Conservation (phyloP, 805 yeast genomes). For the Metschnikowia lachancei region DNA sequence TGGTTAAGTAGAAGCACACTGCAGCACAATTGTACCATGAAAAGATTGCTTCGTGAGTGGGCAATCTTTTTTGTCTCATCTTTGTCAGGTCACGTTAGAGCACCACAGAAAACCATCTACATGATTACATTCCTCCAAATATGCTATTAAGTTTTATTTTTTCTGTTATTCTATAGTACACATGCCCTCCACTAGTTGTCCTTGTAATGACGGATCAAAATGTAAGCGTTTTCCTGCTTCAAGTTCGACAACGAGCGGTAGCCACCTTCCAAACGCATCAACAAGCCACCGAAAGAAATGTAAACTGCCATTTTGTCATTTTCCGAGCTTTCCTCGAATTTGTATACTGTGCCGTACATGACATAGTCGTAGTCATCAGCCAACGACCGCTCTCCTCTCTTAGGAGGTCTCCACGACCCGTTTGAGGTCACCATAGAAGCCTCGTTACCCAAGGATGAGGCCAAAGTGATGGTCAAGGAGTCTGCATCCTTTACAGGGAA, state of each 20-base stretch:
- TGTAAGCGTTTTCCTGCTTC: conserved; percentile 91
- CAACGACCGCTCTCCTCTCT: conserved; percentile 74
- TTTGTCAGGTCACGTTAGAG: too few species aligned
- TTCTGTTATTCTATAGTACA: conserved; percentile 12
- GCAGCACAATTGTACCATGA: too few species aligned
- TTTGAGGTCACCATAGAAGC: conserved; percentile 44
- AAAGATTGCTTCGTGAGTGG: too few species aligned
- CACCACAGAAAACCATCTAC: neutral
- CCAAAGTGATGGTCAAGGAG: conserved; percentile 80
- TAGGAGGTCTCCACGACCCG: conserved; percentile 82
- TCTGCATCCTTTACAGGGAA: conserved; percentile 80
- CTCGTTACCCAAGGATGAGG: conserved; percentile 64
- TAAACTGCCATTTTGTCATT: conserved; percentile 79
- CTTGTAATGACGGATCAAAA: conserved; percentile 74
- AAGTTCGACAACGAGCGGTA: conserved; percentile 83
- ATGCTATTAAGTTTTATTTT: conserved; percentile 1
- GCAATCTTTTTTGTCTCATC: too few species aligned
- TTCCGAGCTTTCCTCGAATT: conserved; percentile 78
- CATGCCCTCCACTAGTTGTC: conserved; percentile 24
- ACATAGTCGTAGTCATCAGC: conserved; percentile 98
- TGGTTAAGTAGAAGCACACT: too few species aligned
- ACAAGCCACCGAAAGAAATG: conserved; percentile 92
- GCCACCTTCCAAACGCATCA: conserved; percentile 92
- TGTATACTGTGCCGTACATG: conserved; percentile 96
- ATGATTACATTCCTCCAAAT: neutral